These are phyloP conservation scores for Fusarium agapanthi DNA, from an alignment of 2,329 filamentous ascomycete genomes.

Conservation along the genomic window DNA sequence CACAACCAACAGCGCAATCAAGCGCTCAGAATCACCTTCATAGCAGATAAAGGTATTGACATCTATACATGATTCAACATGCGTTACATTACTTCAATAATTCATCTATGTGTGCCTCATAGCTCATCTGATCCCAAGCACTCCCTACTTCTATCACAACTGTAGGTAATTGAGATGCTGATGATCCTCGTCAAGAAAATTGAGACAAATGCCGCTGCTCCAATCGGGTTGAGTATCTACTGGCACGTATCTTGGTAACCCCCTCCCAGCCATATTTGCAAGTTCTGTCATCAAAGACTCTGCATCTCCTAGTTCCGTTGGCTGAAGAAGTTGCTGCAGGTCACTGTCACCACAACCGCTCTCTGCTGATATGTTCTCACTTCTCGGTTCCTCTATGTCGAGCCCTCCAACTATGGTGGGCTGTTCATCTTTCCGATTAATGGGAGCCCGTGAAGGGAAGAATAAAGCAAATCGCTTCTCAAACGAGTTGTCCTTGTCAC, in stretches of 20 bases:
- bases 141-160: neutral
- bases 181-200: neutral
- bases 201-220: neutral
- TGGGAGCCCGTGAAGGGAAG: neutral
- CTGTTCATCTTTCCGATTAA: neutral
- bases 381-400: neutral
- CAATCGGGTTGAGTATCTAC: neutral
- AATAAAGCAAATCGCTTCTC: neutral
- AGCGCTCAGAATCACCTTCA: too few relatives aligned
- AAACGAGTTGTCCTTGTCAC: neutral
- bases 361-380: neutral
- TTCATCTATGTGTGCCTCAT: too few relatives aligned
- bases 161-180: neutral
- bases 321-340: neutral
- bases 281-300: neutral
- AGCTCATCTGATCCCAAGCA: neutral
- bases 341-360: neutral
- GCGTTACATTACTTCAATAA: neutral
- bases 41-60: accelerated
- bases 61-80: neutral
- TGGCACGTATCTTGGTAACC: neutral
- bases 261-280: neutral
- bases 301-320: neutral
- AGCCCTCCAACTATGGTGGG: neutral
- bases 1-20: accelerated